Evolutionary conservation across 441 rosid species (phyloP).

Genomic region (Bocquillonia castaneifolia): DNA sequence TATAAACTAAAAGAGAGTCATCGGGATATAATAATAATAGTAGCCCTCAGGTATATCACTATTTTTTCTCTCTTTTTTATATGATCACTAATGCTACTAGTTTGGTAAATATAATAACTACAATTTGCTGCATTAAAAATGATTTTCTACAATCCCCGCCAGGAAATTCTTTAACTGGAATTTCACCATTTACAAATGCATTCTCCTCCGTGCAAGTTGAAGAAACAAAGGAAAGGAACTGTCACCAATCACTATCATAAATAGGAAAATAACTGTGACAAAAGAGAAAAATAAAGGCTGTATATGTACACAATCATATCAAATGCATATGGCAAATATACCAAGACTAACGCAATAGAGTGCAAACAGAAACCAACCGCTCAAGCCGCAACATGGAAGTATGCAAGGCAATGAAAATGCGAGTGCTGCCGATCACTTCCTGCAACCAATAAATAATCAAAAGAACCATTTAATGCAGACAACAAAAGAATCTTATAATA

Average conservation of each 20-base stretch:
- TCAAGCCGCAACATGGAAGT: slow-evolving; percentile 72
- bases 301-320: background rate
- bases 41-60: too few relatives aligned
- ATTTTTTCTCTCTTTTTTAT: too few relatives aligned
- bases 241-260: too few relatives aligned
- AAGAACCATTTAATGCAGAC: slow-evolving; percentile 6
- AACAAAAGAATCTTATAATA: background rate
- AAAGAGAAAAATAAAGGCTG: background rate
- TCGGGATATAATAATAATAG: too few relatives aligned
- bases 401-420: slow-evolving; percentile 70
- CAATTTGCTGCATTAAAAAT: background rate
- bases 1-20: too few relatives aligned
- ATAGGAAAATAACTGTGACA: background rate
- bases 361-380: slow-evolving; percentile 52
- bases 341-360: too few relatives aligned
- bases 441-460: slow-evolving; percentile 35
- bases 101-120: background rate
- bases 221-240: background rate
- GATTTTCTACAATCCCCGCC: slow-evolving; percentile 8
- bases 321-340: background rate
- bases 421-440: slow-evolving; percentile 91
- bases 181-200: background rate
- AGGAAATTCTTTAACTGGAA: background rate
- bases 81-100: background rate
- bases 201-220: background rate